phyloP scores from a whole-genome alignment of 202 grass and related monocot genomes.

The Digitaria exilis region DNA sequence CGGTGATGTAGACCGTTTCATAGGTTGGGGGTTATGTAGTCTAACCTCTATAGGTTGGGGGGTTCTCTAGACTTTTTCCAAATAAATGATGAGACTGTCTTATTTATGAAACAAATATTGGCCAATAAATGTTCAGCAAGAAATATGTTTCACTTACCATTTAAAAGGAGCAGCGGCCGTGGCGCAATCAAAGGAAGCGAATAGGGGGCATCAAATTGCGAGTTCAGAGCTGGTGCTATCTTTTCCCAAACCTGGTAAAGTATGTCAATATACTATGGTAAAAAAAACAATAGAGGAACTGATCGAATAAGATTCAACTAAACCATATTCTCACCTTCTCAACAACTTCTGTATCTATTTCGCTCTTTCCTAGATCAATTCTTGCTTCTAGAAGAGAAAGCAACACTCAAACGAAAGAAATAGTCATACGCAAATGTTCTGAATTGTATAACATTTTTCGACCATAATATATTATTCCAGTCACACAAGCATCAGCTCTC shows the following conservation, averaged over 20 bases:
- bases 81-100: neutral
- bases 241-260: slow-evolving; percentile 78
- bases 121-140: slow-evolving; percentile 7
- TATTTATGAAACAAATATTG: slow-evolving; percentile 8
- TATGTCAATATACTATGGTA: slow-evolving; percentile 15
- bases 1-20: too few relatives aligned
- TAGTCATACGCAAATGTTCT: neutral
- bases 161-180: slow-evolving; percentile 68
- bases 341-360: slow-evolving; percentile 76
- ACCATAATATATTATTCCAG: neutral
- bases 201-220: slow-evolving; percentile 67
- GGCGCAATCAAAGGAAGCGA: slow-evolving; percentile 68
- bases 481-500: neutral
- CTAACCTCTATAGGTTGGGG: too few relatives aligned
- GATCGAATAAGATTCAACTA: slow-evolving; percentile 28
- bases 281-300: neutral
- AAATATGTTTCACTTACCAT: slow-evolving; percentile 58
- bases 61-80: too few relatives aligned
- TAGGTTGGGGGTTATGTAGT: too few relatives aligned
- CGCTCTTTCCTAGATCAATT: slow-evolving; percentile 69
- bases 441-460: neutral
- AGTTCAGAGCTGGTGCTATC: slow-evolving; percentile 80
- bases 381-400: slow-evolving; percentile 61
- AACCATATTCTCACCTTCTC: slow-evolving; percentile 55
- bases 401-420: slow-evolving; percentile 2